Evolutionary conservation across 2,329 filamentous ascomycete genomes (phyloP), one percentile per base, ranked within the genome.

Genomic region (Leptographium flavum): DNA sequence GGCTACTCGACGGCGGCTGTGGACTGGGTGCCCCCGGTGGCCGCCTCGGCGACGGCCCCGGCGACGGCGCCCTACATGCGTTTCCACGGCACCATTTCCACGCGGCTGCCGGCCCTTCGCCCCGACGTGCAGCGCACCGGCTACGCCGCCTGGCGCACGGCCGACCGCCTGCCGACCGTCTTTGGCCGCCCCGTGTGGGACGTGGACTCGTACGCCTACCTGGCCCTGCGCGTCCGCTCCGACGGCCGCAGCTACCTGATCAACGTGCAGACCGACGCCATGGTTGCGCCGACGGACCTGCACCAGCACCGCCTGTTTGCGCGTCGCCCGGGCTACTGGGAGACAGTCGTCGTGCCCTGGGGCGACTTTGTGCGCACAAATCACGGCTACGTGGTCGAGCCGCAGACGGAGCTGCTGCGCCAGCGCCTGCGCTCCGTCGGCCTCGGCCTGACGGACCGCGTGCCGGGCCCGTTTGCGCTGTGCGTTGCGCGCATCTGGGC

Each of bases 311-410:
- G 92, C 42, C 65, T 98, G 5, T 94, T 87, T 54, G 73, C 82
- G 9, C 81, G 80, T 56, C 75, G 76, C 9, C 80, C 84, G 0
- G 87, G 87, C 1, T 74, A 88, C 56, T 98, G 92, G 92, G 90
- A 98, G 70, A 95, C 92, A 2, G 75, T 95, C n/a, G 63, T 93
- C 39, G 82, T 98, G 51, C 83, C 83, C 50, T 92, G 88, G 74
- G 82, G 81, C 54, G 87, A 94, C 52, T 96, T 98, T 63, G 90
- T 98, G 48, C 74, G 92, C 51, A 98, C 92, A 14, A 96, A 95
- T 58, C 78, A 93, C 57, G 92, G 92, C 7, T 79, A 85, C 55
- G 86, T 94, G 2, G 81, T 95, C 5, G 88, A 96, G 66, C 92
- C 92, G 28, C 90, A 96, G 68, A 81, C 81, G 13, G 87, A 93